Evolutionary conservation across 2,329 filamentous ascomycete species (phyloP).

Genomic region (Aspergillus persii): DNA sequence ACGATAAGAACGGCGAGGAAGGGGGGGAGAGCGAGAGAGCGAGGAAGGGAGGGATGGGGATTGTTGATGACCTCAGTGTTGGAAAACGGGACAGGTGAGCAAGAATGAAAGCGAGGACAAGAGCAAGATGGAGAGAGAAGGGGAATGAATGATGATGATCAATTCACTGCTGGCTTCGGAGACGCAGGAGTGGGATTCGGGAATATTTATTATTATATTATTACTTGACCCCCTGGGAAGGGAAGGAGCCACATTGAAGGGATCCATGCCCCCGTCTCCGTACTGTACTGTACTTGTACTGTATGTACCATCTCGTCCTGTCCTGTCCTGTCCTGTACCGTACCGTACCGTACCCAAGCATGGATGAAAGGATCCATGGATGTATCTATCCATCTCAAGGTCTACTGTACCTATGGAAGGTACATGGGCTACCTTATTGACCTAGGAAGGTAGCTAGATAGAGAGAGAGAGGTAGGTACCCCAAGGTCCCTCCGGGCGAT

Average conservation of each 20-base stretch:
- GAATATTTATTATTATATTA: too few species aligned
- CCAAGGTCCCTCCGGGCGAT: too few species aligned
- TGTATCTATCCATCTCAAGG: too few species aligned
- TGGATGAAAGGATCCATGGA: too few species aligned
- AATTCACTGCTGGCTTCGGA: neutral
- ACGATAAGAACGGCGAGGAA: slow-evolving; percentile 10
- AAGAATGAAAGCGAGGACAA: slow-evolving; percentile 9
- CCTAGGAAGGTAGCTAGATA: too few species aligned
- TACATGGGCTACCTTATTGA: too few species aligned
- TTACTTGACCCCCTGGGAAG: neutral
- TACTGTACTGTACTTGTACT: neutral
- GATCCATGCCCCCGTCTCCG: neutral
- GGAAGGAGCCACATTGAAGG: slow-evolving; percentile 8
- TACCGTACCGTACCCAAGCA: too few species aligned
- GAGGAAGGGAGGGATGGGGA: slow-evolving; percentile 2
- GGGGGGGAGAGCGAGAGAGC: slow-evolving; percentile 10
- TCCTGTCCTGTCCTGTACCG: too few species aligned
- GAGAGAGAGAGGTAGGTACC: too few species aligned
- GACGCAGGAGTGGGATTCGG: too few species aligned
- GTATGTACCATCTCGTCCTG: neutral
- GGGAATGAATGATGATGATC: slow-evolving; percentile 3
- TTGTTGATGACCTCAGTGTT: neutral
- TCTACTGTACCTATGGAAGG: too few species aligned
- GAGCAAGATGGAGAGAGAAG: slow-evolving; percentile 2
- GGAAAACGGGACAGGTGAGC: slow-evolving; percentile 11